phyloP scores from a whole-genome alignment of 129 eudicot species.

The Artemisia annua region DNA sequence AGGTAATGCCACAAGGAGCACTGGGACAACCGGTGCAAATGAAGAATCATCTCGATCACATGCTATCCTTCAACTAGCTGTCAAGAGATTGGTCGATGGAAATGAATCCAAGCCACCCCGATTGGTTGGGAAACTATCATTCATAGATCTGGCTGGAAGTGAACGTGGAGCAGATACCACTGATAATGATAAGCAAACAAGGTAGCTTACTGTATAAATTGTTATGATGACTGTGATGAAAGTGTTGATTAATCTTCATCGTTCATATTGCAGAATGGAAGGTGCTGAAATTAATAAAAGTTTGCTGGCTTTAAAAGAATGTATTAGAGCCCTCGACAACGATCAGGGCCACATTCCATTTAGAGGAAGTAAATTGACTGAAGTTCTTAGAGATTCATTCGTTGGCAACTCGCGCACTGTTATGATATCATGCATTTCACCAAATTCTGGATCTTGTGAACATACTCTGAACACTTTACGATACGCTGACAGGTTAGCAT shows the following conservation, averaged over 20 bases:
- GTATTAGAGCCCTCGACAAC: slow-evolving; percentile 80
- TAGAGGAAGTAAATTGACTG: slow-evolving; percentile 78
- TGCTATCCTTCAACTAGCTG: slow-evolving; percentile 77
- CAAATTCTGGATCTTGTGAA: slow-evolving; percentile 77
- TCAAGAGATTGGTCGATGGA: slow-evolving; percentile 54
- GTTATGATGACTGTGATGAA: background rate
- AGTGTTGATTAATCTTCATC: slow-evolving; percentile 13
- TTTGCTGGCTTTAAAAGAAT: slow-evolving; percentile 78
- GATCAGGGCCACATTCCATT: slow-evolving; percentile 80
- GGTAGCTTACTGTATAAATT: slow-evolving; percentile 32
- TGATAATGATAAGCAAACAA: slow-evolving; percentile 74
- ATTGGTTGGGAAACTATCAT: slow-evolving; percentile 64
- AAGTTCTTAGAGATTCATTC: slow-evolving; percentile 76
- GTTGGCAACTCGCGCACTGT: slow-evolving; percentile 77
- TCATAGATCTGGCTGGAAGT: slow-evolving; percentile 87
- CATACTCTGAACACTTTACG: slow-evolving; percentile 71
- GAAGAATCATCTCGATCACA: slow-evolving; percentile 87
- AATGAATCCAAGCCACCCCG: slow-evolving; percentile 63
- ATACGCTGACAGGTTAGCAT: slow-evolving; percentile 70
- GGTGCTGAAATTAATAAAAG: slow-evolving; percentile 87
- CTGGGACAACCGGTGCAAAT: slow-evolving; percentile 85
- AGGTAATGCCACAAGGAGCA: slow-evolving; percentile 72
- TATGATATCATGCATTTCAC: slow-evolving; percentile 82
- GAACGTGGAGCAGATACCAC: slow-evolving; percentile 90
- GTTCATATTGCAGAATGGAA: slow-evolving; percentile 58